Conservation (phyloP, 768 basidiomycete species). For the Coprinopsis cinerea region DNA sequence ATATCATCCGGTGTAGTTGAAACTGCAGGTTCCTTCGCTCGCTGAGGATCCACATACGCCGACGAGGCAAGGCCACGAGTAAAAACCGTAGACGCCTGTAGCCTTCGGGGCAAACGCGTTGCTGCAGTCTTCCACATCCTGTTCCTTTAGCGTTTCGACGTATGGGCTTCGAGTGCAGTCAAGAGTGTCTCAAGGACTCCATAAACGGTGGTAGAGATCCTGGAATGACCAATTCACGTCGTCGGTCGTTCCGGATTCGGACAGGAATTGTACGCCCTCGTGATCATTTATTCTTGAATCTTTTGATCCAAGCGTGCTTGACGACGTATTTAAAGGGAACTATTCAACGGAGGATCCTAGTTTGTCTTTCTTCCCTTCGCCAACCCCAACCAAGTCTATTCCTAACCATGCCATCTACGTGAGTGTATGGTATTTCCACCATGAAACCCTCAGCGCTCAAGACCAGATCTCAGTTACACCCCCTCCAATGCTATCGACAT, state of each 20-base stretch:
- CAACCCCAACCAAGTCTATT: background rate
- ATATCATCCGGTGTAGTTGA: slow-evolving; percentile 53
- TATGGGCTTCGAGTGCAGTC: too few relatives aligned
- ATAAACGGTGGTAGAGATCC: background rate
- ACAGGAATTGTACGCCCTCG: background rate
- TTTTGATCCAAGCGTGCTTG: slow-evolving; percentile 4
- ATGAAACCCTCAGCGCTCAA: background rate
- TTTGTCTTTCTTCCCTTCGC: background rate
- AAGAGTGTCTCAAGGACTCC: background rate
- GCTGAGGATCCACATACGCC: slow-evolving; percentile 39
- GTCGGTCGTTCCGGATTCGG: background rate
- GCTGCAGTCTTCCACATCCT: background rate
- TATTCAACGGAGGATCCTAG: too few relatives aligned
- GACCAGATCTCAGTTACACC: slow-evolving; percentile 47
- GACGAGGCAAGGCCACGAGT: slow-evolving; percentile 31
- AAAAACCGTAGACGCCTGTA: background rate
- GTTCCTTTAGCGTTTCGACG: too few relatives aligned
- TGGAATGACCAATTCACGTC: too few relatives aligned
- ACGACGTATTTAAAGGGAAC: slow-evolving; percentile 4
- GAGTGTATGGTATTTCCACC: slow-evolving; percentile 13
- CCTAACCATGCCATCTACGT: slow-evolving; percentile 37
- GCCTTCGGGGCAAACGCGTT: background rate
- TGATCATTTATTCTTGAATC: slow-evolving; percentile 3
- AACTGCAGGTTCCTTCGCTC: slow-evolving; percentile 32
- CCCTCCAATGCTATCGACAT: slow-evolving; percentile 50